A percentile compares a stretch with the other conserved stretches of the same genome.
Conservation (phyloP, 768 basidiomycete genomes). For the Tylopilus rubrobrunneus region DNA sequence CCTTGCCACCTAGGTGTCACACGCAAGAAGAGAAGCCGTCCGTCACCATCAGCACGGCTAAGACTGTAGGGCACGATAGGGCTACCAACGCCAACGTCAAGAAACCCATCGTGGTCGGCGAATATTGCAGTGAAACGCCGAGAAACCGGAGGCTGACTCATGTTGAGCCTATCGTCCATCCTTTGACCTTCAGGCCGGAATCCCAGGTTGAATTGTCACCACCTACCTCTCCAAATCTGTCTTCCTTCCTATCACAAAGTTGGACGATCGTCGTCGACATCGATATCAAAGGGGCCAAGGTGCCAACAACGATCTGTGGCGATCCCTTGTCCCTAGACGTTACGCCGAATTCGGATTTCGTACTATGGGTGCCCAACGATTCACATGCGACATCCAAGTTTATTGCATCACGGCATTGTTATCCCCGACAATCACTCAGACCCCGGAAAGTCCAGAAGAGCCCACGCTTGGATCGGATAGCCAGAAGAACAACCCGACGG, state of each 20-base stretch:
- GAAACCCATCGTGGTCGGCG: not conserved
- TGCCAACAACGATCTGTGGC: not conserved
- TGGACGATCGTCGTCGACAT: not conserved
- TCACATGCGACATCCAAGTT: no score
- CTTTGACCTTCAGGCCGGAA: no score
- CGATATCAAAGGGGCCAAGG: not conserved
- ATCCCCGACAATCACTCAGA: not conserved
- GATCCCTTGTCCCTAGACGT: not conserved
- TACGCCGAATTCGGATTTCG: no score
- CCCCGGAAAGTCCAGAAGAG: not conserved
- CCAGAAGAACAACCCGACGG: not conserved
- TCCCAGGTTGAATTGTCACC: not conserved
- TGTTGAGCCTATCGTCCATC: not conserved
- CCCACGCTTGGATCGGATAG: not conserved
- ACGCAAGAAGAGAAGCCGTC: not conserved
- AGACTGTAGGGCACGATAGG: not conserved
- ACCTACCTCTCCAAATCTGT: not conserved
- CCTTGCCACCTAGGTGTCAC: not conserved
- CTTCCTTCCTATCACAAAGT: conserved; percentile 7
- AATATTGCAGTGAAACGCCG: not conserved
- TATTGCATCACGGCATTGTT: not conserved
- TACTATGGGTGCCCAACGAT: not conserved
- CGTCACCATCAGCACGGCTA: not conserved
- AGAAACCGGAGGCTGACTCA: not conserved
- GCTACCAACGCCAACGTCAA: not conserved